These are phyloP conservation scores for Sicyos baderoa DNA, from an alignment of 306 rosid genomes.

Conservation along the genomic window DNA sequence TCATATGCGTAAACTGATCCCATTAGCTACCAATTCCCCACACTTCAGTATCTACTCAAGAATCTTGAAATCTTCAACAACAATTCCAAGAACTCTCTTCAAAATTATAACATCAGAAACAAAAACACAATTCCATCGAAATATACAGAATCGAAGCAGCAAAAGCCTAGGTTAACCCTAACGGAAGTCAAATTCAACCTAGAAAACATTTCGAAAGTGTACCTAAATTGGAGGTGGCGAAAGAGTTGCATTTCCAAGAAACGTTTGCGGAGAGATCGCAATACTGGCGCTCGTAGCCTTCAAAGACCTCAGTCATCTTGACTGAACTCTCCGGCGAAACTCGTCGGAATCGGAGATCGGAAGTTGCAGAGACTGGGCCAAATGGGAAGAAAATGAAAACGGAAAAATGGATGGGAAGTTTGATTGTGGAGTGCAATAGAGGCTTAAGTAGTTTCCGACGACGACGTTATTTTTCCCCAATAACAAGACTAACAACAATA, in stretches of 20 bases:
- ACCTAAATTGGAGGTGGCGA: constrained; percentile 22
- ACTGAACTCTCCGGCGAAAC: neutral
- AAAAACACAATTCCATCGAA: neutral
- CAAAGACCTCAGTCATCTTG: constrained; percentile 27
- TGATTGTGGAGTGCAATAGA: too few relatives aligned
- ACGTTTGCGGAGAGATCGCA: constrained; percentile 28
- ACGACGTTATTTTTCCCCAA: neutral
- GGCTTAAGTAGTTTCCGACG: neutral
- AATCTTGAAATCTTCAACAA: neutral
- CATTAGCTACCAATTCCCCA: too few relatives aligned
- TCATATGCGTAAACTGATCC: too few relatives aligned
- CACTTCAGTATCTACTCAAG: neutral
- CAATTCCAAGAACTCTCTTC: too few relatives aligned
- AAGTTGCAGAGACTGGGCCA: neutral
- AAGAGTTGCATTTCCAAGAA: constrained; percentile 21
- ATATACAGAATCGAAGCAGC: neutral
- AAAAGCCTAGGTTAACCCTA: neutral
- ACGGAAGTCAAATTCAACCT: neutral
- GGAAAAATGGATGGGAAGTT: neutral
- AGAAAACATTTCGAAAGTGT: neutral
- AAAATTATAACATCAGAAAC: too few relatives aligned
- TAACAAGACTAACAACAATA: too few relatives aligned
- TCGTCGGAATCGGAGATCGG: constrained; percentile 2
- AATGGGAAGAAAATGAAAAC: neutral
- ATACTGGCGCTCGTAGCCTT: constrained; percentile 30